These are phyloP conservation scores for Bidens hawaiensis DNA, from an alignment of 140 eudicot species.

Conservation along the genomic window DNA sequence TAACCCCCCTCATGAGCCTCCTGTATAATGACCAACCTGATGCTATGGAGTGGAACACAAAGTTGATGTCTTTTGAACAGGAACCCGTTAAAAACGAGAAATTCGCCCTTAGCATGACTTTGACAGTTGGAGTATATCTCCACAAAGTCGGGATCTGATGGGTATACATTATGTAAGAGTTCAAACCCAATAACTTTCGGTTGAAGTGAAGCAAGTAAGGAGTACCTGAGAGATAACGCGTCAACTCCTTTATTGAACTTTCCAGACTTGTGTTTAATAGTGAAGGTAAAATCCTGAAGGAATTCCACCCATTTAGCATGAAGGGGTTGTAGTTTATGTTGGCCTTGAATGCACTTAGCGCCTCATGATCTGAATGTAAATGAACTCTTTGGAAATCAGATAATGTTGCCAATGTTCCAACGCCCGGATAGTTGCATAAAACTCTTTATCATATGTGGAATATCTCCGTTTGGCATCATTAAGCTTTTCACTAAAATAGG, in stretches of 20 bases:
- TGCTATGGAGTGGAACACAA: background rate
- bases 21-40: no score
- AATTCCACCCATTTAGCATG: background rate
- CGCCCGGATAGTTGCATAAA: no score
- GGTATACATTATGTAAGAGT: background rate
- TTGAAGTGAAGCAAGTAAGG: no score
- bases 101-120: background rate
- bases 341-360: background rate
- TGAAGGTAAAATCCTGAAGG: background rate
- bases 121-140: background rate
- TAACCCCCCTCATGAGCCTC: background rate
- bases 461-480: background rate
- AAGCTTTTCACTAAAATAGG: background rate
- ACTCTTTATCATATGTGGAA: no score
- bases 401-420: no score
- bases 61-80: background rate
- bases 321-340: no score
- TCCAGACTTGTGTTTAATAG: background rate
- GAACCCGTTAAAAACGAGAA: background rate
- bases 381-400: background rate
- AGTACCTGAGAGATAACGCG: background rate
- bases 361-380: background rate
- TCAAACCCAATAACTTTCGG: background rate
- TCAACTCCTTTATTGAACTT: background rate
- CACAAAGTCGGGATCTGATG: background rate